phyloP scores from a whole-genome alignment of 192 early-diverging fungal species.

The Coemansia sp. region DNA sequence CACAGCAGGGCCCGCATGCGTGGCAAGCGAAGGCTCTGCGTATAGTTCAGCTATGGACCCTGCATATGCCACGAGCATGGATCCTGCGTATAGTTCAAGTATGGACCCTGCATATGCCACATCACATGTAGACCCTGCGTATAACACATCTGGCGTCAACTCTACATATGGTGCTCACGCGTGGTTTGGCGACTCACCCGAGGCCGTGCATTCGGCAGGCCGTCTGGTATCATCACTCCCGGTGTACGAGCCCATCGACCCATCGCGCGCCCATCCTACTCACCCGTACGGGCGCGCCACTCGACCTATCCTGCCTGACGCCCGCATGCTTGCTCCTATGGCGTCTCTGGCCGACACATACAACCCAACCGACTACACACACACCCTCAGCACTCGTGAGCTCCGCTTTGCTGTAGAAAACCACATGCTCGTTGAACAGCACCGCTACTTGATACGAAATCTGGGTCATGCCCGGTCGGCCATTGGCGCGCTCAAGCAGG shows the following conservation, averaged over 20 bases:
- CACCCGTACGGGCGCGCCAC: constrained; percentile 21
- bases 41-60: too few species aligned
- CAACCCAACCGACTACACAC: constrained; percentile 6
- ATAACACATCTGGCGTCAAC: too few species aligned
- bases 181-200: constrained; percentile 5
- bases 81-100: too few species aligned
- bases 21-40: too few species aligned
- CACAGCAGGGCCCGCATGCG: too few species aligned
- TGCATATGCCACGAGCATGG: too few species aligned
- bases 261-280: constrained; percentile 7
- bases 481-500: constrained; percentile 43
- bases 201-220: neutral
- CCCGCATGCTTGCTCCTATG: constrained; percentile 48
- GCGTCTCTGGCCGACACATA: constrained; percentile 40
- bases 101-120: too few species aligned
- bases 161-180: neutral
- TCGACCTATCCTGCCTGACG: constrained; percentile 31
- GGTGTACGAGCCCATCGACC: constrained; percentile 47
- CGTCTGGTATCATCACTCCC: constrained; percentile 35
- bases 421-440: constrained; percentile 52
- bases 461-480: constrained; percentile 48
- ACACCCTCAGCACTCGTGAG: constrained; percentile 41
- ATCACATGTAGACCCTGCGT: too few species aligned
- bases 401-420: constrained; percentile 48
- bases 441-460: constrained; percentile 46